A percentile compares a stretch with the other conserved stretches of the same genome.
phyloP scores from a whole-genome alignment of 179 eudicot genomes.

The Carnegiea gigantea region DNA sequence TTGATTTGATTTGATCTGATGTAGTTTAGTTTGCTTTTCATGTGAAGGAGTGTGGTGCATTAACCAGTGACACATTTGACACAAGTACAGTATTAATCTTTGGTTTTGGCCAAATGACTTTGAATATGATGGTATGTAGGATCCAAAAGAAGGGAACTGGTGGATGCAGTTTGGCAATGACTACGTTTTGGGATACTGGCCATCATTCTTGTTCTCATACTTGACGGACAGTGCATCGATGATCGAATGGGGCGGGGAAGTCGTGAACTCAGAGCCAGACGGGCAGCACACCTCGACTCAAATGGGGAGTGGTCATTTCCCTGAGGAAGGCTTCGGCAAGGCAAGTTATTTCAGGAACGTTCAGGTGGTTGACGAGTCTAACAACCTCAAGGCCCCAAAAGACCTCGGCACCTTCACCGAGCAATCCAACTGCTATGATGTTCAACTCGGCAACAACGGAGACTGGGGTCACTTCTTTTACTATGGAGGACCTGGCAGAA shows the following conservation, averaged over 20 bases:
- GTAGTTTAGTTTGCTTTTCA: neutral
- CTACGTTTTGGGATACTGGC: slow-evolving; percentile 90
- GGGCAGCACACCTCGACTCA: slow-evolving; percentile 85
- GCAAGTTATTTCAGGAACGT: slow-evolving; percentile 89
- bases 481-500: slow-evolving; percentile 90
- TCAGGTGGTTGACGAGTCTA: slow-evolving; percentile 80
- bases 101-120: neutral
- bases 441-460: slow-evolving; percentile 72
- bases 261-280: slow-evolving; percentile 74
- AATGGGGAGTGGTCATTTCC: slow-evolving; percentile 93
- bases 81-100: neutral
- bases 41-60: neutral
- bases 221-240: slow-evolving; percentile 88
- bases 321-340: slow-evolving; percentile 90
- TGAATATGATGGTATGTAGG: slow-evolving; percentile 38
- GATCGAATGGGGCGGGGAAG: slow-evolving; percentile 98
- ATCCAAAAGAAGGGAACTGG: slow-evolving; percentile 96
- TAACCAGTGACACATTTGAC: slow-evolving; percentile 5
- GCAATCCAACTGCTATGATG: slow-evolving; percentile 86
- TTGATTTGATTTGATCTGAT: neutral
- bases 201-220: slow-evolving; percentile 83
- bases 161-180: slow-evolving; percentile 97
- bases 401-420: slow-evolving; percentile 87
- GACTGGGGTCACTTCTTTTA: slow-evolving; percentile 91
- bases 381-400: slow-evolving; percentile 85